A percentile compares a stretch with the other conserved stretches of the same genome.
These are phyloP conservation scores for Barnettozyma salicaria DNA, from an alignment of 805 yeast species.

Conservation along the genomic window DNA sequence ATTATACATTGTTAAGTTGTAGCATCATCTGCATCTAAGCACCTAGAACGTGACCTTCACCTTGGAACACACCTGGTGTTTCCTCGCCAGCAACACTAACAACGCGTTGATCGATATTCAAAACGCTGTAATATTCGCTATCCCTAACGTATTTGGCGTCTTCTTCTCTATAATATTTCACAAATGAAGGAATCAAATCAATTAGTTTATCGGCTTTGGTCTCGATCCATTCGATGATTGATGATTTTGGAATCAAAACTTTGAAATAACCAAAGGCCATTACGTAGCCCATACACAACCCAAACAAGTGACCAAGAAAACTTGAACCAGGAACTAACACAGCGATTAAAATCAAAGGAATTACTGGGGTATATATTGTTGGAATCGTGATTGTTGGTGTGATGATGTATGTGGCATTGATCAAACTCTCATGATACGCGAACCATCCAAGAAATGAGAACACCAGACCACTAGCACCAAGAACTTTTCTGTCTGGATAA, in stretches of 20 bases:
- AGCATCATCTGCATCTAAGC: conserved; percentile 3
- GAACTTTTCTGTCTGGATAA: conserved; percentile 46
- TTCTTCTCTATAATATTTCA: conserved; percentile 54
- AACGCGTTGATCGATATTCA: conserved; percentile 16
- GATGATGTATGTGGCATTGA: conserved; percentile 36
- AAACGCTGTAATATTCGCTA: conserved; percentile 26
- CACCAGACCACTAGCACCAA: conserved; percentile 70
- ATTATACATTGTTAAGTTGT: no score
- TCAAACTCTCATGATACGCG: conserved; percentile 41
- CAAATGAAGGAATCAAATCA: conserved; percentile 44
- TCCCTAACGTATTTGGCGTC: conserved; percentile 45
- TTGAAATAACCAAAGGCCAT: conserved; percentile 52
- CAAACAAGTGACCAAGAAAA: conserved; percentile 69
- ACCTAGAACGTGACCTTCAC: conserved; percentile 23
- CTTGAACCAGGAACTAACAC: conserved; percentile 60
- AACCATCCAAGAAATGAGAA: conserved; percentile 61
- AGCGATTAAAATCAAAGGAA: conserved; percentile 42
- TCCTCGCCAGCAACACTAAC: conserved; percentile 6
- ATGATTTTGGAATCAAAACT: conserved; percentile 58
- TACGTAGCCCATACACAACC: conserved; percentile 59
- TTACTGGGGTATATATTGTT: conserved; percentile 53
- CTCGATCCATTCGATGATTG: conserved; percentile 61
- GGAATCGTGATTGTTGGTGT: conserved; percentile 44
- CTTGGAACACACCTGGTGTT: conserved; percentile 15
- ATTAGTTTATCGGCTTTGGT: conserved; percentile 44